phyloP scores from a whole-genome alignment of 768 basidiomycete species.

The Suillus cothurnatus region DNA sequence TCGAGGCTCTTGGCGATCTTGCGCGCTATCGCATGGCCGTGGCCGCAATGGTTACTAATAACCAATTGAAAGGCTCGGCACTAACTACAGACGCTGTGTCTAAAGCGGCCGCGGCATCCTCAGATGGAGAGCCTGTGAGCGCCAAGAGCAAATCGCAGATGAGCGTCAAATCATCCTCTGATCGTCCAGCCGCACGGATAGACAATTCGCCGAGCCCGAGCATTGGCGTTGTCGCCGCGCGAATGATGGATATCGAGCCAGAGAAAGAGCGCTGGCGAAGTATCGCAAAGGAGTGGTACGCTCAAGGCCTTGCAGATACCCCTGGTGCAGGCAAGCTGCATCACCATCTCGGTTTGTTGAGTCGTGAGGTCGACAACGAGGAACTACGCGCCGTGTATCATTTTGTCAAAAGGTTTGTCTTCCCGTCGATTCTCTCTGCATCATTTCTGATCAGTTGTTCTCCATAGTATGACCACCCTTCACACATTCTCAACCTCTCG shows the following conservation, averaged over 20 bases:
- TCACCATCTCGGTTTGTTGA: slow-evolving; percentile 89
- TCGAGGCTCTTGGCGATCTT: slow-evolving; percentile 95
- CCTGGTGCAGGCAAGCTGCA: slow-evolving; percentile 96
- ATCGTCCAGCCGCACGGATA: slow-evolving; percentile 54
- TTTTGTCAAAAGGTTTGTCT: slow-evolving; percentile 85
- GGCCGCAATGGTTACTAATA: slow-evolving; percentile 76
- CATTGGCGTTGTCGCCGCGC: slow-evolving; percentile 84
- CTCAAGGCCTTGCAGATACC: slow-evolving; percentile 78
- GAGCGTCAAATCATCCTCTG: slow-evolving; percentile 39
- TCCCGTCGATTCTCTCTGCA: slow-evolving; percentile 5
- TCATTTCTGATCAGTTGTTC: neutral
- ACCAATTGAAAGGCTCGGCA: slow-evolving; percentile 40
- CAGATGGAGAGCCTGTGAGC: slow-evolving; percentile 21
- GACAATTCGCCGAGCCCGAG: slow-evolving; percentile 72
- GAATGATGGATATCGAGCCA: slow-evolving; percentile 81
- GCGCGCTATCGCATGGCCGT: slow-evolving; percentile 95
- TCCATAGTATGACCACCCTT: slow-evolving; percentile 79
- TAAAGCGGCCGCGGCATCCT: slow-evolving; percentile 40
- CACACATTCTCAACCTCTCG: slow-evolving; percentile 88
- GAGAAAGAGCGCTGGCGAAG: slow-evolving; percentile 91
- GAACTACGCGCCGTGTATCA: slow-evolving; percentile 90
- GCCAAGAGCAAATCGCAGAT: slow-evolving; percentile 41
- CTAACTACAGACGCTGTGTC: slow-evolving; percentile 62
- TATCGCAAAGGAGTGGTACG: slow-evolving; percentile 94
- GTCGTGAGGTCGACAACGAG: slow-evolving; percentile 79